Evolutionary conservation across 2,329 filamentous ascomycete species (phyloP).

Genomic region (Ophiostoma angusticollis): DNA sequence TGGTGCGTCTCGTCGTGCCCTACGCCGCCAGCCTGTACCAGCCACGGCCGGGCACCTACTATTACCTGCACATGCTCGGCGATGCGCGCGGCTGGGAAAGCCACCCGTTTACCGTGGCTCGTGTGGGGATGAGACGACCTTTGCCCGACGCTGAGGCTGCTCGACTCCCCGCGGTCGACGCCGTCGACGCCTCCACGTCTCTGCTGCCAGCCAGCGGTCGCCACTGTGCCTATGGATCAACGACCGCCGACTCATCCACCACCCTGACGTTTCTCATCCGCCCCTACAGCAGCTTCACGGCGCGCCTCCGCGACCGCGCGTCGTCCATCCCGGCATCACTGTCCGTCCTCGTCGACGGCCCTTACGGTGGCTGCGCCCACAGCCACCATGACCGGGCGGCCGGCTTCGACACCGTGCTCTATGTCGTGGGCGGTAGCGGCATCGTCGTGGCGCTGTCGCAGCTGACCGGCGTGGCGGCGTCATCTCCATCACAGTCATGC

Average conservation of each 20-base stretch:
- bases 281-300: conserved; percentile 14
- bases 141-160: too few species aligned
- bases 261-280: conserved; percentile 13
- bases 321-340: conserved; percentile 5
- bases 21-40: conserved; percentile 17
- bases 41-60: conserved; percentile 29
- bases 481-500: not conserved
- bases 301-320: conserved; percentile 10
- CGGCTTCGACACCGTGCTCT: conserved; percentile 9
- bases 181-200: not conserved
- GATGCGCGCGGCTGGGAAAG: conserved; percentile 32
- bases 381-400: conserved; percentile 5
- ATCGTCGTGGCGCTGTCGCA: conserved; percentile 14
- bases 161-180: too few species aligned
- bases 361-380: conserved; percentile 11
- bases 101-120: conserved; percentile 38
- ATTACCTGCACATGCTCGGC: conserved; percentile 31
- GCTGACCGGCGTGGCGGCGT: conserved; percentile 7
- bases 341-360: conserved; percentile 13
- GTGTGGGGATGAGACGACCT: too few species aligned
- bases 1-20: conserved; percentile 28
- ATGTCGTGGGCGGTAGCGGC: conserved; percentile 14
- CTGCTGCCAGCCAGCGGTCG: too few species aligned
- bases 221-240: too few species aligned
- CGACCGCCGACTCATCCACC: too few species aligned